Conservation (phyloP, 768 basidiomycete genomes). For the Lentinula guzmanii region DNA sequence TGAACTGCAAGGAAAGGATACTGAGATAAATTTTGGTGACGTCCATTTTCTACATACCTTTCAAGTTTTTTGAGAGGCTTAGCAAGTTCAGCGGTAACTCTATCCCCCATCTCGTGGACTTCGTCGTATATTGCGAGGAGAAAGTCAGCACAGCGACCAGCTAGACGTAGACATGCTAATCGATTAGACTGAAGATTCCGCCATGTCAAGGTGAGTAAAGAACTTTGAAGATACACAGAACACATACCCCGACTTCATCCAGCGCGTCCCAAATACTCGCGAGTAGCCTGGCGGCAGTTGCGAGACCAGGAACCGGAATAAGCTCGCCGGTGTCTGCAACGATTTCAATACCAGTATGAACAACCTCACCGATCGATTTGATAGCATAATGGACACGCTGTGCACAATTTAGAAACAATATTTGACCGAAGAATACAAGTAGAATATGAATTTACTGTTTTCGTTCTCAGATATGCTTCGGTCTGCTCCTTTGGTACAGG, state of each 20-base stretch:
- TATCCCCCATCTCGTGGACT: constrained; percentile 27
- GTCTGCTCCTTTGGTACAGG: constrained; percentile 5
- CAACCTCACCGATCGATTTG: neutral
- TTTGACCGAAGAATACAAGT: neutral
- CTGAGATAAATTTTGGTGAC: neutral
- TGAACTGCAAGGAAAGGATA: constrained; percentile 19
- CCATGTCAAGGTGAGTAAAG: neutral
- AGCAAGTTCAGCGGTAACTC: constrained; percentile 25
- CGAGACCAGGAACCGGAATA: constrained; percentile 4
- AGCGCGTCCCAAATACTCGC: constrained; percentile 1
- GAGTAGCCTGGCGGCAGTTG: neutral
- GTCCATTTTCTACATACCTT: constrained; percentile 15
- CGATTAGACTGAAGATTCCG: constrained; percentile 33
- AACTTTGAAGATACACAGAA: neutral
- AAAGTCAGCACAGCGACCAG: constrained; percentile 43
- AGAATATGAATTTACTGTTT: neutral
- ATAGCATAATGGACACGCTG: constrained; percentile 1
- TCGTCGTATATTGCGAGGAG: constrained; percentile 38
- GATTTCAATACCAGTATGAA: neutral
- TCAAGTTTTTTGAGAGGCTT: constrained; percentile 31
- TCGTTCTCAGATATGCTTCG: constrained; percentile 3
- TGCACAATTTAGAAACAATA: neutral
- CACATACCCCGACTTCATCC: constrained; percentile 3
- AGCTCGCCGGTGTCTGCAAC: constrained; percentile 1
- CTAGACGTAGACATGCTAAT: constrained; percentile 43